Conservation (phyloP, 2,329 filamentous ascomycete genomes). For the Stemphylium vesicarium region DNA sequence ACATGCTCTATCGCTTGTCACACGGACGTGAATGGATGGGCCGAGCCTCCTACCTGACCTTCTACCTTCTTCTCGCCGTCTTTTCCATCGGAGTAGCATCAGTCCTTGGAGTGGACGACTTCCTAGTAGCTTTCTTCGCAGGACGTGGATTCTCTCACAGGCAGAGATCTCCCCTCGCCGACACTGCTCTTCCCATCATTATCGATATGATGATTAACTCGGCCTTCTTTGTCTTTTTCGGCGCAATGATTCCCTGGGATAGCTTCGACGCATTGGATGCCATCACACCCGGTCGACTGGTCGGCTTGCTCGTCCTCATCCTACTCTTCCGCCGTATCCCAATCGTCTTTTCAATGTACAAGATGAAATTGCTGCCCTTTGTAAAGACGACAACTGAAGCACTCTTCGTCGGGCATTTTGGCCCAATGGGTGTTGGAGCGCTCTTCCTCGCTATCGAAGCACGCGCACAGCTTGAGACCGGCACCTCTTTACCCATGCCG, state of each 20-base stretch:
- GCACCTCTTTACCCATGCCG: slow-evolving; percentile 53
- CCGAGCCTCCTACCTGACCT: slow-evolving; percentile 58
- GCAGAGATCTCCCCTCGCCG: slow-evolving; percentile 58
- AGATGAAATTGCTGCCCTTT: slow-evolving; percentile 52
- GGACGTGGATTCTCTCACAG: slow-evolving; percentile 62
- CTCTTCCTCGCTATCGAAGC: slow-evolving; percentile 64
- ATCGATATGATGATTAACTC: slow-evolving; percentile 64
- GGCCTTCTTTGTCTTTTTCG: slow-evolving; percentile 63
- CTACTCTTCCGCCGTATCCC: slow-evolving; percentile 61
- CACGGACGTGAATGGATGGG: slow-evolving; percentile 56
- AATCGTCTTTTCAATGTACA: slow-evolving; percentile 56
- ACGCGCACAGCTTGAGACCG: slow-evolving; percentile 59
- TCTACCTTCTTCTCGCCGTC: slow-evolving; percentile 62
- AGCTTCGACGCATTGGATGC: slow-evolving; percentile 47
- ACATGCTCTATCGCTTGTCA: slow-evolving; percentile 57
- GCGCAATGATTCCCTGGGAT: slow-evolving; percentile 61
- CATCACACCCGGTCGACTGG: slow-evolving; percentile 53
- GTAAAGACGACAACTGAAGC: slow-evolving; percentile 60
- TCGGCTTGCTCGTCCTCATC: slow-evolving; percentile 57
- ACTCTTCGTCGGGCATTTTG: slow-evolving; percentile 63
- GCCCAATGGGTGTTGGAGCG: slow-evolving; percentile 64
- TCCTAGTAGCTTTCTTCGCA: slow-evolving; percentile 63
- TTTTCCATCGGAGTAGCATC: slow-evolving; percentile 60
- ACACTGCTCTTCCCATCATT: slow-evolving; percentile 56
- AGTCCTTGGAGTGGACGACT: slow-evolving; percentile 61